Evolutionary conservation across 495 filamentous ascomycete species (phyloP), one percentile per base, ranked within the genome.

Genomic region (Aspergillus egyptiacus): DNA sequence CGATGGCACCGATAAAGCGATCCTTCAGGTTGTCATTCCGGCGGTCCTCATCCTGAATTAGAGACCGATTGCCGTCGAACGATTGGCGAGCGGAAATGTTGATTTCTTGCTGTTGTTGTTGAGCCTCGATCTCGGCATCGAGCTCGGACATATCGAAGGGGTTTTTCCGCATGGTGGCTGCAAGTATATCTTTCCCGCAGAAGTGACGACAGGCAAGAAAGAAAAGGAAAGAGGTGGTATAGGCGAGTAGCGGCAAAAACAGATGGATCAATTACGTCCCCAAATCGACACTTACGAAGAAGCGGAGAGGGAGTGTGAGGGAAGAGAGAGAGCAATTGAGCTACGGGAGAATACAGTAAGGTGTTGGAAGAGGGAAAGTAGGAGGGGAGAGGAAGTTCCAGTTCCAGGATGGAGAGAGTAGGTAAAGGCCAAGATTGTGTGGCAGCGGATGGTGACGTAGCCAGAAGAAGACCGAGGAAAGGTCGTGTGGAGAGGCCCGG

Each of bases 1-100:
- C 91, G 60, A 97, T 91, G 20, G 83, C 77, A 32, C 82, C 84
- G 35, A 86, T 80, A 61, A 79, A 87, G 7, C 69, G 69, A 27
- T 69, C 54, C 47, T 69, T 70, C 20, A 74, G 56, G 27, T 67
- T 63, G 30, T 65, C 68, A 13, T 43, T 46, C 17, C 58, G 60
- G 27, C 52, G 58, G 1, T 59, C 55, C 39, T 72, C 68, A 27
- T 72, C 57, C 46, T 72, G 69, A n/a, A 74, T 25, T 11, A 74
- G n/a, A 4, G 68, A 66, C 2, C 69, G 69, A n/a, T 67, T 55
- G 33, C 70, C 70, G 44, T 74, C 69, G 20, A 72, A 40, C 23
- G 59, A 60, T 37, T 65, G 56, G 13, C 61, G 53, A 24, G 67
- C 49, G 19, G 60, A 52, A 30, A 70, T 58, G 2, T 66, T 58